A percentile compares a stretch with the other conserved stretches of the same genome.
phyloP scores from a whole-genome alignment of 2,329 filamentous ascomycete species.

The Alternaria gaisen region DNA sequence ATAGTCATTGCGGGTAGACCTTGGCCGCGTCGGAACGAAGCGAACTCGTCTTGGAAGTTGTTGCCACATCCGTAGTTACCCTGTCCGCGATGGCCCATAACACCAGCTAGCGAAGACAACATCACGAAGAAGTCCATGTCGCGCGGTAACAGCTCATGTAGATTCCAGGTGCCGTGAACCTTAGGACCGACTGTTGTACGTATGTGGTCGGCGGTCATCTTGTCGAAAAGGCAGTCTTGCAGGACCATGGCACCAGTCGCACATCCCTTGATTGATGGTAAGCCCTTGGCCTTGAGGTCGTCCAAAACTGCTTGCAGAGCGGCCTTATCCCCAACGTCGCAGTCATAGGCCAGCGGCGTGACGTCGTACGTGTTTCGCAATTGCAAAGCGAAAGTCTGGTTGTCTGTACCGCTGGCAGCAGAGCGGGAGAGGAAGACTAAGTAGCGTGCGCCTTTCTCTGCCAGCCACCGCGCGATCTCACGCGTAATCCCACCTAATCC shows the following conservation, averaged over 20 bases:
- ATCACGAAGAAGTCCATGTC: conserved; percentile 37
- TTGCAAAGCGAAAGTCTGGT: conserved; percentile 6
- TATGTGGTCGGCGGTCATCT: conserved; percentile 17
- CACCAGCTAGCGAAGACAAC: conserved; percentile 30
- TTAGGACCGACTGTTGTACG: conserved; percentile 34
- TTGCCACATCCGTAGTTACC: conserved; percentile 34
- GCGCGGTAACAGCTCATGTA: conserved; percentile 26
- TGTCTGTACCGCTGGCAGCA: conserved; percentile 10
- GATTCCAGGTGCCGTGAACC: conserved; percentile 45
- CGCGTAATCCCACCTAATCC: conserved; percentile 34
- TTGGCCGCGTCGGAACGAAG: conserved; percentile 20
- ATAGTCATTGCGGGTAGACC: conserved; percentile 50
- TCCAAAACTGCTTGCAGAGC: conserved; percentile 6
- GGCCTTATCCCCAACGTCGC: conserved; percentile 4
- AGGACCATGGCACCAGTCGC: conserved; percentile 43
- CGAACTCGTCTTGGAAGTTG: conserved; percentile 34
- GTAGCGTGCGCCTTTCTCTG: conserved; percentile 28
- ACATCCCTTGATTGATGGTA: conserved; percentile 39
- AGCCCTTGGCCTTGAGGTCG: conserved; percentile 5
- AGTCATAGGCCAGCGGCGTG: conserved; percentile 6
- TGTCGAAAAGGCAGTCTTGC: conserved; percentile 20
- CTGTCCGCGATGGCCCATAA: conserved; percentile 29
- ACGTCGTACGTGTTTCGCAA: conserved; percentile 6
- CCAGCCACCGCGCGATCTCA: conserved; percentile 28
- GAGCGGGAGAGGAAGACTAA: conserved; percentile 30